Percentiles rank a stretch among this genome's conserved stretches.
Conservation (phyloP, 208 protist species). For the Trypanosoma melophagium region DNA sequence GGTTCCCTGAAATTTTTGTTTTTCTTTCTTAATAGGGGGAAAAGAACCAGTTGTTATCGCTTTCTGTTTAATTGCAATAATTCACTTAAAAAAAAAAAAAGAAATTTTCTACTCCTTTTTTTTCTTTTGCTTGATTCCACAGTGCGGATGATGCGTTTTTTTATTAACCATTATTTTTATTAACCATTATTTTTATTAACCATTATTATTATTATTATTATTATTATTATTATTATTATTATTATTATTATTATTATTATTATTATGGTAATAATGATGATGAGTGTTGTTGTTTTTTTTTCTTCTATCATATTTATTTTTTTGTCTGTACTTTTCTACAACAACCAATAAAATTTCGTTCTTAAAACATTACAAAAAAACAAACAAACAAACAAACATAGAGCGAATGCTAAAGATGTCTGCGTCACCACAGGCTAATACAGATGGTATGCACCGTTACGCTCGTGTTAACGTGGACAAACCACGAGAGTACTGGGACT, state of each 20-base stretch:
- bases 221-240: conserved; percentile 21
- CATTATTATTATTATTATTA: conserved; percentile 16
- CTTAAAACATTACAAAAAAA: background rate
- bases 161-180: conserved; percentile 2
- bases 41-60: too few relatives aligned
- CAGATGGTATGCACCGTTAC: conserved; percentile 67
- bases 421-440: conserved; percentile 28
- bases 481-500: conserved; percentile 95
- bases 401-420: conserved; percentile 25
- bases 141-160: background rate
- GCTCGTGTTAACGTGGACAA: conserved; percentile 80
- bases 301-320: background rate
- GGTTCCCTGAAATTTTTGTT: background rate
- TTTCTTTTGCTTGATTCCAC: too few relatives aligned
- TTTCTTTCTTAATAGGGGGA: too few relatives aligned
- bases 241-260: conserved; percentile 1
- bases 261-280: conserved; percentile 11
- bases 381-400: background rate
- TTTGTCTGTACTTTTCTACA: background rate
- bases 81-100: too few relatives aligned
- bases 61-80: background rate
- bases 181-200: conserved; percentile 5
- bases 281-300: background rate
- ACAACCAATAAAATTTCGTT: background rate
- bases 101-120: background rate